phyloP scores from a whole-genome alignment of 441 rosid genomes.

The Corymbia citriodora region DNA sequence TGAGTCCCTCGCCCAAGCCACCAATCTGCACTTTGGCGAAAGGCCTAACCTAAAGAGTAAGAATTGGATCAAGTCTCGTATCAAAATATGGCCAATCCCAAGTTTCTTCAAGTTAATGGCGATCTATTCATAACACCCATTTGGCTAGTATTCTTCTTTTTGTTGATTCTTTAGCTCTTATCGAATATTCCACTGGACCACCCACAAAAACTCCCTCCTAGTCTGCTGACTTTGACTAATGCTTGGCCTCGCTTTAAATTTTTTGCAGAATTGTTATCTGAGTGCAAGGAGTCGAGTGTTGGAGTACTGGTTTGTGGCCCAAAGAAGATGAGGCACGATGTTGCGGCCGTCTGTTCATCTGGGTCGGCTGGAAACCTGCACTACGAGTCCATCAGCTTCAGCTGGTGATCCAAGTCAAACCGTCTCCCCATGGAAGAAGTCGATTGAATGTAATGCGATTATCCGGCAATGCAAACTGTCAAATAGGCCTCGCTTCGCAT shows the following conservation, averaged over 20 bases:
- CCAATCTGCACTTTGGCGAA: slow-evolving; percentile 49
- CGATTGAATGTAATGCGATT: too few relatives aligned
- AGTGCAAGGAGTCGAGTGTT: slow-evolving; percentile 39
- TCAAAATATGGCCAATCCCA: neutral
- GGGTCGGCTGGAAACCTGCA: slow-evolving; percentile 45
- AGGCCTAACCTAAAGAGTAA: slow-evolving; percentile 71
- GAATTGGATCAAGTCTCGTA: neutral
- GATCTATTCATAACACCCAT: neutral
- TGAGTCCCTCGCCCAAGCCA: slow-evolving; percentile 38
- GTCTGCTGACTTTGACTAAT: neutral
- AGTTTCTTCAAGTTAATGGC: slow-evolving; percentile 12
- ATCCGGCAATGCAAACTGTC: neutral
- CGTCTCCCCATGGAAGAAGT: neutral
- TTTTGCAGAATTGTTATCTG: slow-evolving; percentile 34
- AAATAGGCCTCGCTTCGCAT: neutral
- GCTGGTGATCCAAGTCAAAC: slow-evolving; percentile 44
- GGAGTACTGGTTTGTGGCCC: slow-evolving; percentile 84
- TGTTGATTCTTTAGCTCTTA: neutral
- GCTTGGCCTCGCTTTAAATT: neutral
- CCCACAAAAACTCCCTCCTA: neutral
- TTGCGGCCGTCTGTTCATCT: slow-evolving; percentile 62
- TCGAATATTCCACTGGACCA: neutral
- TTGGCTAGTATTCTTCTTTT: neutral
- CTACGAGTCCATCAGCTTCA: slow-evolving; percentile 77
- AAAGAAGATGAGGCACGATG: slow-evolving; percentile 66